phyloP scores from a whole-genome alignment of 2,329 filamentous ascomycete species.

The Cryphonectria naterciae region DNA sequence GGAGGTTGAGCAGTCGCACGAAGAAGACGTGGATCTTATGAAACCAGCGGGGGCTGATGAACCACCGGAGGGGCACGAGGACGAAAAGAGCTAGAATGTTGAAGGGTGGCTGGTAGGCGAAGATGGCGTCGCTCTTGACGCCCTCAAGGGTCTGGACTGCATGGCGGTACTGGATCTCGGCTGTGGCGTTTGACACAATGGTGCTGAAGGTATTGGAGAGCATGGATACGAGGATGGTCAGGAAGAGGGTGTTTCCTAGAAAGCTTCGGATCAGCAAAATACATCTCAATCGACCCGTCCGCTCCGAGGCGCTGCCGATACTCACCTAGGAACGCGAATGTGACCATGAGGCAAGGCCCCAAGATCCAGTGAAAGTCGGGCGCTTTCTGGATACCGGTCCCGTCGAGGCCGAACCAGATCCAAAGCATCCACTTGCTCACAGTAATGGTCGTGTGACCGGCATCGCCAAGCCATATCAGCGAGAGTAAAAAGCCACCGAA shows the following conservation, averaged over 20 bases:
- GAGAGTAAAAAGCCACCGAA: slow-evolving; percentile 82
- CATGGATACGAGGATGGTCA: slow-evolving; percentile 89
- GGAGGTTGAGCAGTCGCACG: slow-evolving; percentile 75
- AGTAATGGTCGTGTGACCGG: slow-evolving; percentile 64
- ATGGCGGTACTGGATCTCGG: slow-evolving; percentile 83
- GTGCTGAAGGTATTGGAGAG: slow-evolving; percentile 82
- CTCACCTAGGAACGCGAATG: slow-evolving; percentile 74
- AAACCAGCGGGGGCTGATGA: slow-evolving; percentile 83
- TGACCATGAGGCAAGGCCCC: slow-evolving; percentile 78
- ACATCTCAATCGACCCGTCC: neutral
- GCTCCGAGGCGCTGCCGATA: neutral
- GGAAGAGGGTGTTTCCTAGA: slow-evolving; percentile 76
- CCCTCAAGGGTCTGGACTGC: slow-evolving; percentile 84
- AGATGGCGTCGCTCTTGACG: slow-evolving; percentile 82
- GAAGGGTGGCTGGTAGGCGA: slow-evolving; percentile 81
- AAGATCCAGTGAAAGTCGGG: slow-evolving; percentile 78
- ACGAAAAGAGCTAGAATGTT: slow-evolving; percentile 78
- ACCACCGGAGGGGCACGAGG: slow-evolving; percentile 75
- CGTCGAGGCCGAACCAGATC: slow-evolving; percentile 90
- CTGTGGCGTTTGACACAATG: slow-evolving; percentile 74
- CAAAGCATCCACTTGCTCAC: slow-evolving; percentile 92
- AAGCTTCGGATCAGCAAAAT: neutral
- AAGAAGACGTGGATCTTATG: slow-evolving; percentile 85
- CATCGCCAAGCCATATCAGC: slow-evolving; percentile 76
- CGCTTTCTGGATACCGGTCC: slow-evolving; percentile 63